Evolutionary conservation across 2,329 filamentous ascomycete species (phyloP).

Genomic region (Arthrobotrys musiformis): DNA sequence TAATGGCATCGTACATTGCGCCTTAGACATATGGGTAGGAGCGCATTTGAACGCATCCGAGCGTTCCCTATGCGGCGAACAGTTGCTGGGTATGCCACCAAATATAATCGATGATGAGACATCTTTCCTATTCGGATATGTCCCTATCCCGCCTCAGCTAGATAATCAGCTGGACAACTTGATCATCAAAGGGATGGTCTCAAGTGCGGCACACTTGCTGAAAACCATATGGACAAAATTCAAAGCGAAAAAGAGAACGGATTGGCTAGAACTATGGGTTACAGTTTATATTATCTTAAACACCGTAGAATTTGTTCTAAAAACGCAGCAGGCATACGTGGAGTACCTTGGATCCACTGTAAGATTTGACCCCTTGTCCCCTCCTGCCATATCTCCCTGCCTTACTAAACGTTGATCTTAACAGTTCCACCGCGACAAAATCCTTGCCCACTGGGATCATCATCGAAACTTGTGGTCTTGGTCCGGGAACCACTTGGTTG

Average conservation of each 20-base stretch:
- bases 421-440: conserved; percentile 53
- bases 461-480: conserved; percentile 51
- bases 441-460: conserved; percentile 50
- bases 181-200: conserved; percentile 52
- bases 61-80: conserved; percentile 47
- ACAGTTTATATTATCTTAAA: conserved; percentile 46
- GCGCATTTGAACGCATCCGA: conserved; percentile 49
- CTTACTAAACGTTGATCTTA: not conserved
- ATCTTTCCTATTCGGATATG: conserved; percentile 50
- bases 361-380: not conserved
- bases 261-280: conserved; percentile 50
- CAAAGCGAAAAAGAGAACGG: conserved; percentile 51
- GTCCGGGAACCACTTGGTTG: conserved; percentile 51
- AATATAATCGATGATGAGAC: conserved; percentile 48
- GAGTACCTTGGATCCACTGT: conserved; percentile 52
- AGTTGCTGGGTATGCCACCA: conserved; percentile 44
- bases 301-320: conserved; percentile 49
- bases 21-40: conserved; percentile 53
- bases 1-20: conserved; percentile 51
- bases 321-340: conserved; percentile 49
- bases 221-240: conserved; percentile 54
- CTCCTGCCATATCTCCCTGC: not conserved
- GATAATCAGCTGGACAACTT: conserved; percentile 53
- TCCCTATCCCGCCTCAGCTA: conserved; percentile 46
- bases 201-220: conserved; percentile 41